Evolutionary conservation across 345 rosid genomes (phyloP), one percentile per base, ranked within the genome.

Genomic region (Durio zibethinus): DNA sequence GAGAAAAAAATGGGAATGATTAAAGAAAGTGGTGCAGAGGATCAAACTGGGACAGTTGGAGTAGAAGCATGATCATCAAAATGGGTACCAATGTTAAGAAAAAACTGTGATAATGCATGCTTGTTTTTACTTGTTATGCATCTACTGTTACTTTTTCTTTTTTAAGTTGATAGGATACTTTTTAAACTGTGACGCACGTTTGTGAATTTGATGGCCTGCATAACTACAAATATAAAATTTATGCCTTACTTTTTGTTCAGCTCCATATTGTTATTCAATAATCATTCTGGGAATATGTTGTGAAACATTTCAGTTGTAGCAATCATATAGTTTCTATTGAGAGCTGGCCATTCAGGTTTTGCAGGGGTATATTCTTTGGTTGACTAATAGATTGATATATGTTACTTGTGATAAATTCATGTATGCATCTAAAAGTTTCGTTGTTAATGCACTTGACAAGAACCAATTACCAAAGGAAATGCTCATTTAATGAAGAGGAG

Each of bases 151-250:
- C 8, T 33, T 45, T 73, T 45, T 73, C 8, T 74, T 54, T 72
- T 71, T 66, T 35, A 16, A 47, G 33, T 56, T 75, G 61, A 45
- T 72, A 73, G 83, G 81, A 57, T 74, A 76, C 72, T 31, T 52
- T 73, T 54, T 57, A 53, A 70, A 29, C 43, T 65, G 60, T 68
- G 56, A 35, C 77, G 69, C 40, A 40, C 60, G 16, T 8, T 35
- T 59, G 45, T 84, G 81, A 83, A 78, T 80, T 79, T 23, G 56
- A 66, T 75, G 82, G 77, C 45, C 63, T 82, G 59, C 81, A 83
- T 81, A 85, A 82, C 80, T 80, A 81, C 36, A 74, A 31, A 77
- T 77, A 61, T 74, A 43, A 16, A 69, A 74, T 66, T 36, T 69
- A 78, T 48, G 38, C 54, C 42, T 42, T 59, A 45, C 69, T 54